phyloP scores from a whole-genome alignment of 1,284 basidiomycete species.

The Inonotus hispidus region DNA sequence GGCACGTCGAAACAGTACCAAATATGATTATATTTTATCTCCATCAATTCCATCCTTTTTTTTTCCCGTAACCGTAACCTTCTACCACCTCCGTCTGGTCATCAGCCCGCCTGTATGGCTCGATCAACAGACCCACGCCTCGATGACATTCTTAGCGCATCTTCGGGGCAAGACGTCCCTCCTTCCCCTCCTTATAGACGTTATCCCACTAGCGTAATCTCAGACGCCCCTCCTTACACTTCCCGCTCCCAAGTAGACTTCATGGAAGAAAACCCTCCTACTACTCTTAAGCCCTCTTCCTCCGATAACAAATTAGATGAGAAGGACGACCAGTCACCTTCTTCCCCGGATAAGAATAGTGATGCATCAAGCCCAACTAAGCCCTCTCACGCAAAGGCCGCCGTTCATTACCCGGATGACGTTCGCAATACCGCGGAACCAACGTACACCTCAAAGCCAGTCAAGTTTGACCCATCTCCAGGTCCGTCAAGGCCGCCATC shows the following conservation, averaged over 20 bases:
- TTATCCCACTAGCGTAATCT: slow-evolving; percentile 6
- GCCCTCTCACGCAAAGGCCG: slow-evolving; percentile 23
- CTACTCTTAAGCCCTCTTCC: not conserved
- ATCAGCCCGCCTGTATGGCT: not conserved
- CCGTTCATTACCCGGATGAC: slow-evolving; percentile 52
- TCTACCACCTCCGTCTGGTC: too few relatives aligned
- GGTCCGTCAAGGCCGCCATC: slow-evolving; percentile 39
- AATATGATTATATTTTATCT: slow-evolving; percentile 25
- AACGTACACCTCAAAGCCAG: slow-evolving; percentile 21
- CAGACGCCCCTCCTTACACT: slow-evolving; percentile 14
- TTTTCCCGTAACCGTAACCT: too few relatives aligned
- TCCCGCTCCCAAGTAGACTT: slow-evolving; percentile 15
- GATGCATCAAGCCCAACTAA: not conserved
- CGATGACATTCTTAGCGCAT: not conserved
- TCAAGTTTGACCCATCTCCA: slow-evolving; percentile 25
- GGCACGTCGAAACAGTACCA: slow-evolving; percentile 25
- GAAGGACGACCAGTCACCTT: not conserved
- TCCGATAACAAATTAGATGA: not conserved
- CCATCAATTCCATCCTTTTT: not conserved
- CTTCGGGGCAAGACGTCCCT: slow-evolving; percentile 3
- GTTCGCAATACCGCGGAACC: slow-evolving; percentile 25
- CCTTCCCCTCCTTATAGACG: slow-evolving; percentile 15
- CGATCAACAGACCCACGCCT: not conserved
- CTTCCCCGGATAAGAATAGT: not conserved
- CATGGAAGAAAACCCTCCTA: slow-evolving; percentile 8